Base-by-base conservation (phyloP, 192 early-diverging fungal genomes). In the Podila horticola region DNA sequence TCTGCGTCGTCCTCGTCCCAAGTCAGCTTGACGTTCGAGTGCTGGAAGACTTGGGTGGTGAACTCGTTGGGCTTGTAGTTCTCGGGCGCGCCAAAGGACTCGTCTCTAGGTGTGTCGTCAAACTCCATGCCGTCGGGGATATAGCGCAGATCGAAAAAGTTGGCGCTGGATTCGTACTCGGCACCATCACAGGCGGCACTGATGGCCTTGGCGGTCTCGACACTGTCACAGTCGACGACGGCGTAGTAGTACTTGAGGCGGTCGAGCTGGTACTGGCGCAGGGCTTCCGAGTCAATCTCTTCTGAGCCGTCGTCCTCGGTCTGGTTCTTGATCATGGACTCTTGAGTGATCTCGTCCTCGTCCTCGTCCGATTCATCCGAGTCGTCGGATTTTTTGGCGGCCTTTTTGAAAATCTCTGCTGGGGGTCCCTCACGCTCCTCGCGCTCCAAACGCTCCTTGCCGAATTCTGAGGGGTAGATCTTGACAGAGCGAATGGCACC, bases 1-100 rank as follows among this genome's bases (percentile, higher is more conserved):
- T 95, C 93, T 9, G 93, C 90, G 74, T 97, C 96, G 57, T 99
- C 98, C 24, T 93, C 90, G 63, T 99, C 97, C 97, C 97, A 99
- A 0, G 95, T 97, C 45, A 99, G 86, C 81, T 94, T 93, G n/a
- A 96, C 95, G 31, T 93, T 94, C 3, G 96, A 95, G 83, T 97
- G 95, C 83, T 96, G 94, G 59, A 99, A 84, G 15, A 94, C 97
- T 72, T 91, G 70, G 4, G 95, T 96, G 2, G 88, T 85, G 82
- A 95, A 95, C 17, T 93, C 90, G 15, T 84, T 69, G 10, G 92
- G 92, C 74, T 86, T 87, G 73, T 93, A 91, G 48, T 90, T 86
- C 45, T 92, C 92, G n/a, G 92, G 90, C 9, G 84, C 87, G 13
- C 85, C 69, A 50, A 79, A 85, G 2, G 90, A 90, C 57, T 84